Conservation (phyloP, 129 eudicot genomes). For the Helichrysum umbraculigerum region DNA sequence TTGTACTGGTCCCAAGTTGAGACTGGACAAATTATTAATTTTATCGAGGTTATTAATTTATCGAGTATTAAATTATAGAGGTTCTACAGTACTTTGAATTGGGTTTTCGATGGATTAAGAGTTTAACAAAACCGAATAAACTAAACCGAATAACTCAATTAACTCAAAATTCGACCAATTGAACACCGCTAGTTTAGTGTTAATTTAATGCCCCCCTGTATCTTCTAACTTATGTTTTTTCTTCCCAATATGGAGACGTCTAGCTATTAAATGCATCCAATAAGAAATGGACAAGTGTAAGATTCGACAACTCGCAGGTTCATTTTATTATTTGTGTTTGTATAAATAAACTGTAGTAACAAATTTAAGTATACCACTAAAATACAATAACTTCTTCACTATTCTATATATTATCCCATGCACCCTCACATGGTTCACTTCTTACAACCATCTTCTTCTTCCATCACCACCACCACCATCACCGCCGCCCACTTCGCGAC, state of each 20-base stretch:
- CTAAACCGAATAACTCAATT: too few relatives aligned
- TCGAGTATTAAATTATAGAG: too few relatives aligned
- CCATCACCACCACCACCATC: background rate
- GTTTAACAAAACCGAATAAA: too few relatives aligned
- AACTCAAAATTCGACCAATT: too few relatives aligned
- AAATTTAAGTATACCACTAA: background rate
- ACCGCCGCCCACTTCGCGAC: background rate
- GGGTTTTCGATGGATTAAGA: too few relatives aligned
- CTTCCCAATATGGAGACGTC: background rate
- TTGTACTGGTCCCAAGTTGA: too few relatives aligned
- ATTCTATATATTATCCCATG: constrained; percentile 28
- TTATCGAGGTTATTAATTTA: too few relatives aligned
- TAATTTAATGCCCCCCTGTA: too few relatives aligned
- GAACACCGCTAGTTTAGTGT: too few relatives aligned
- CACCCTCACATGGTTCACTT: constrained; percentile 36
- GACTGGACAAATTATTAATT: too few relatives aligned
- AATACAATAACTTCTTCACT: constrained; percentile 20
- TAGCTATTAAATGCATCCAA: background rate
- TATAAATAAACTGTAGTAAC: background rate
- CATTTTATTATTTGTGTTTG: background rate
- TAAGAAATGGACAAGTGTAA: constrained; percentile 1
- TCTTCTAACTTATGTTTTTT: too few relatives aligned
- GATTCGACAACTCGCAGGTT: constrained; percentile 22
- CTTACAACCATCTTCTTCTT: constrained; percentile 18
- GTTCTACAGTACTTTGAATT: too few relatives aligned